Percentiles rank a stretch among this genome's conserved stretches.
Evolutionary conservation across 176 grass and related monocot species (phyloP).

Genomic region (Triticum aestivum): IWGSC_CS_RefSeq_v2.1 NC_057807.1:386211996-386212495

Average conservation of each 20-base stretch:
- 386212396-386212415: neutral
- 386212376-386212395: neutral
- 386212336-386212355: neutral
- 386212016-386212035: neutral
- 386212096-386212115: neutral
- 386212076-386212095: neutral
- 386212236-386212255: neutral
- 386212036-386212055: neutral
- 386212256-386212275: constrained; percentile 27
- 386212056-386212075: neutral
- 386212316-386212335: neutral
- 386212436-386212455: no score
- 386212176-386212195: constrained; percentile 4
- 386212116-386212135: constrained; percentile 24
- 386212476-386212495: no score
- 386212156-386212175: constrained; percentile 20
- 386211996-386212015: neutral
- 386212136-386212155: constrained; percentile 32
- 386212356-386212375: neutral
- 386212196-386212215: neutral
- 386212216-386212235: neutral
- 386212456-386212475: no score
- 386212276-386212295: neutral
- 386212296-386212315: neutral
- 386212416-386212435: neutral